Evolutionary conservation across 768 basidiomycete species (phyloP).

Genomic region (Suillus lakei): DNA sequence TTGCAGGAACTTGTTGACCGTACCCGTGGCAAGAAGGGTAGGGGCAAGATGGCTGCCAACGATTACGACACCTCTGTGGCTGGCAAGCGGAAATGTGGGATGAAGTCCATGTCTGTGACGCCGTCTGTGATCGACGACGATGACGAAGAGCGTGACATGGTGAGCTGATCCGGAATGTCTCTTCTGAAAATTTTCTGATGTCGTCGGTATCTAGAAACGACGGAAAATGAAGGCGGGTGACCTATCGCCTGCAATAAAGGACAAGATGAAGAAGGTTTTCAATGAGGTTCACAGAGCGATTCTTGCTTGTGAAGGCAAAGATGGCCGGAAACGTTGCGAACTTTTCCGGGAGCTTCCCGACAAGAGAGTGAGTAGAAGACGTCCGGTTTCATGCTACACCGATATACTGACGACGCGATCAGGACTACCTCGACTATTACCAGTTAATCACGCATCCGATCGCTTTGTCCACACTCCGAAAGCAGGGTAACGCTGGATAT

Average conservation of each 20-base stretch:
- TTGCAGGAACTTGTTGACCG: constrained; percentile 73
- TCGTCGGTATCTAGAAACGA: constrained; percentile 64
- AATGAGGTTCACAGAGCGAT: constrained; percentile 78
- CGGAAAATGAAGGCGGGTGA: constrained; percentile 76
- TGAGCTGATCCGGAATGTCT: constrained; percentile 37
- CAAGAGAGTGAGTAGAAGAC: constrained; percentile 54
- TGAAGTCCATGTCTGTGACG: constrained; percentile 76
- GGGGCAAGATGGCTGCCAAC: constrained; percentile 50
- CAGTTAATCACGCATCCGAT: constrained; percentile 88
- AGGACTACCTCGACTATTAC: constrained; percentile 95
- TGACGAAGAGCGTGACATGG: constrained; percentile 77
- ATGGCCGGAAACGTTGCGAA: constrained; percentile 81
- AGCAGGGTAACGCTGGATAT: constrained; percentile 63
- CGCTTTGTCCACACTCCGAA: constrained; percentile 84
- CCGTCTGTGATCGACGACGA: constrained; percentile 75
- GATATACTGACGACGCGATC: constrained; percentile 19
- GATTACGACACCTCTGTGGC: constrained; percentile 53
- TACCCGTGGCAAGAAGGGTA: constrained; percentile 65
- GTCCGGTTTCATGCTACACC: constrained; percentile 3
- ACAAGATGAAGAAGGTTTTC: constrained; percentile 86
- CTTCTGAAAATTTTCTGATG: background rate
- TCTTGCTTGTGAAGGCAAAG: constrained; percentile 68
- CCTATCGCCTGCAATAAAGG: constrained; percentile 59
- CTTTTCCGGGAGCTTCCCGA: constrained; percentile 89
- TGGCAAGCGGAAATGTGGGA: constrained; percentile 77